phyloP scores from a whole-genome alignment of 2,329 filamentous ascomycete species.

The Thermoascus crustaceus region DNA sequence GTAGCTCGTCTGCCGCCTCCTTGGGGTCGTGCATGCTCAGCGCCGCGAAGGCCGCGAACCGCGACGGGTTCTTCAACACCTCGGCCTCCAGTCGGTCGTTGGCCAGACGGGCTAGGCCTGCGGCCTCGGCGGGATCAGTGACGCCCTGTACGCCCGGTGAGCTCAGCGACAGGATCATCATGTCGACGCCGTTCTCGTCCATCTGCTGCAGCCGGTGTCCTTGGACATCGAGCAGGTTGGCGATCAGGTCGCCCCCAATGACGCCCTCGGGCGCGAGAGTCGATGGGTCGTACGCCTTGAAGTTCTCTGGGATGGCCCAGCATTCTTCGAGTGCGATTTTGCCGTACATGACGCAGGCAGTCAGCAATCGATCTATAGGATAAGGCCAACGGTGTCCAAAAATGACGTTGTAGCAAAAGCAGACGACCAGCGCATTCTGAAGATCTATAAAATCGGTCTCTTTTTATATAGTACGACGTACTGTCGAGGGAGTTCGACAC shows the following conservation, averaged over 20 bases:
- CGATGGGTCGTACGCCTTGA: conserved; percentile 12
- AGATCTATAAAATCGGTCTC: no score
- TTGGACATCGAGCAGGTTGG: conserved; percentile 5
- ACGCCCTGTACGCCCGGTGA: conserved; percentile 21
- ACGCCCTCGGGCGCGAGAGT: conserved; percentile 14
- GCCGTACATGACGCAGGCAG: conserved; percentile 7
- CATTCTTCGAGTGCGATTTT: conserved; percentile 9
- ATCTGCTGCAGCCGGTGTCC: conserved; percentile 9
- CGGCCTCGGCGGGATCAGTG: conserved; percentile 16
- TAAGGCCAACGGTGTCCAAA: no score
- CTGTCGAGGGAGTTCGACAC: no score
- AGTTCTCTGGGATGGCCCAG: conserved; percentile 8
- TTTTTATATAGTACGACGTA: no score
- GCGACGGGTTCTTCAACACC: conserved; percentile 12
- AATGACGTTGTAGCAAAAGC: no score
- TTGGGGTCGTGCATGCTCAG: conserved; percentile 18
- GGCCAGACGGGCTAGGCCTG: conserved; percentile 16
- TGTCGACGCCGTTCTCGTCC: conserved; percentile 21
- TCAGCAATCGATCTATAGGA: no score
- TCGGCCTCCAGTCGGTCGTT: conserved; percentile 19
- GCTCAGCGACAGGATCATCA: conserved; percentile 19
- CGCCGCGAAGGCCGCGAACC: conserved; percentile 8
- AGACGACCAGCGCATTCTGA: no score
- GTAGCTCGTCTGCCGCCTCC: conserved; percentile 16
- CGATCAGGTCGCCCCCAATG: not conserved